phyloP scores from a whole-genome alignment of 805 yeast genomes.

The Yarrowia sp. region DNA sequence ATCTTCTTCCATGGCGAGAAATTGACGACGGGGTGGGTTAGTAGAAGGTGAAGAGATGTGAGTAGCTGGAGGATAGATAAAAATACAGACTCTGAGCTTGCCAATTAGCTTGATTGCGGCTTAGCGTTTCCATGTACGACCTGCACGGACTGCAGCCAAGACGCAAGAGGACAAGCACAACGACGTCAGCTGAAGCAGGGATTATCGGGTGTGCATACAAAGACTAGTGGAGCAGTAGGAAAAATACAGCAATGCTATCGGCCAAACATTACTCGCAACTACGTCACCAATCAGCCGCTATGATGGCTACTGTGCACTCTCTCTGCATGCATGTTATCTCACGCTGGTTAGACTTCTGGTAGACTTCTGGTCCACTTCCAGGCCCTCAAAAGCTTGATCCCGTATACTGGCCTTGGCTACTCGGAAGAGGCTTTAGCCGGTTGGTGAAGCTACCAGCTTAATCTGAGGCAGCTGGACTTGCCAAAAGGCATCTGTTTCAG shows the following conservation, averaged over 20 bases:
- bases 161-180: constrained; percentile 7
- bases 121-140: constrained; percentile 6
- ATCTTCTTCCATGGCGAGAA: constrained; percentile 27
- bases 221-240: too few relatives aligned
- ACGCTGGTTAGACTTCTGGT: constrained; percentile 7
- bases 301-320: too few relatives aligned
- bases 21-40: neutral
- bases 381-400: constrained; percentile 3
- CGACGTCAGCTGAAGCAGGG: constrained; percentile 15
- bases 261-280: too few relatives aligned
- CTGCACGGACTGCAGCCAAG: neutral
- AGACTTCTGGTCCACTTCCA: constrained; percentile 2
- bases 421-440: neutral
- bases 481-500: neutral
- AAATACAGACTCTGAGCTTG: constrained; percentile 7
- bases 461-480: neutral
- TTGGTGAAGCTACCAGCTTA: neutral
- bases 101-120: constrained; percentile 21
- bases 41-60: neutral
- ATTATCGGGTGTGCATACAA: neutral
- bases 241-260: too few relatives aligned
- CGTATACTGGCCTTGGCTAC: neutral
- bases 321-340: too few relatives aligned
- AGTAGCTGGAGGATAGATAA: neutral
- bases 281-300: too few relatives aligned